These are phyloP conservation scores for Biscogniauxia sp. DNA, from an alignment of 2,329 filamentous ascomycete species.

Conservation along the genomic window DNA sequence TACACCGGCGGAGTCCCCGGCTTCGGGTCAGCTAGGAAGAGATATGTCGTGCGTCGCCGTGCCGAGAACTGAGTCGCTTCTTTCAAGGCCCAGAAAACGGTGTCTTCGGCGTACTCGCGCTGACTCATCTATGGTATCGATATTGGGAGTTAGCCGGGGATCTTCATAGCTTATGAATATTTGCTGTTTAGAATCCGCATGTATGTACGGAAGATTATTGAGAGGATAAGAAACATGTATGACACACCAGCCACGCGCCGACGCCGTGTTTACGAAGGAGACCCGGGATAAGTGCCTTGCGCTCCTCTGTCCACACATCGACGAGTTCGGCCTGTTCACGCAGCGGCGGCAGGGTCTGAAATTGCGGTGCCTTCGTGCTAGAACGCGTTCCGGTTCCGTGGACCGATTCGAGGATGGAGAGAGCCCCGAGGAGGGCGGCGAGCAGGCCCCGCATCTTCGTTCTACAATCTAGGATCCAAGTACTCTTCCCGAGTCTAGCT, in stretches of 20 bases:
- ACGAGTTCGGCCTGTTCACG: conserved; percentile 43
- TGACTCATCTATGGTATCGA: conserved; percentile 42
- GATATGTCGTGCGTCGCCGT: conserved; percentile 47
- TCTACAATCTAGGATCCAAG: not conserved
- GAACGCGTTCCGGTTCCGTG: not conserved
- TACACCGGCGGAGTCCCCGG: conserved; percentile 31
- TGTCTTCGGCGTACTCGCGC: conserved; percentile 51
- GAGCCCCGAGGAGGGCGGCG: not conserved
- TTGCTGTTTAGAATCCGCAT: no score
- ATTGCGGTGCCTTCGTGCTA: conserved; percentile 28
- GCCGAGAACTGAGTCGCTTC: conserved; percentile 45
- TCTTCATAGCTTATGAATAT: not conserved
- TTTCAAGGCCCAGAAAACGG: conserved; percentile 51
- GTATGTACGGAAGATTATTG: no score
- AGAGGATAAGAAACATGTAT: not conserved
- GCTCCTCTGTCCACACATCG: conserved; percentile 43
- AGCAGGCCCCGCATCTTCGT: conserved; percentile 1
- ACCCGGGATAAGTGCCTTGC: conserved; percentile 39
- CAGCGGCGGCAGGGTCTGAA: conserved; percentile 40
- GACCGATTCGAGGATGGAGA: not conserved
- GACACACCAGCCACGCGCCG: conserved; percentile 47
- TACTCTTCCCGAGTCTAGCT: not conserved
- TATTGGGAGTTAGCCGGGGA: not conserved
- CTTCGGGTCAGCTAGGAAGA: conserved; percentile 44
- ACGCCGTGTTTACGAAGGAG: conserved; percentile 44